These are phyloP conservation scores for Hydrangea macrophylla DNA, from an alignment of 148 eudicot species.

Conservation along the genomic window DNA sequence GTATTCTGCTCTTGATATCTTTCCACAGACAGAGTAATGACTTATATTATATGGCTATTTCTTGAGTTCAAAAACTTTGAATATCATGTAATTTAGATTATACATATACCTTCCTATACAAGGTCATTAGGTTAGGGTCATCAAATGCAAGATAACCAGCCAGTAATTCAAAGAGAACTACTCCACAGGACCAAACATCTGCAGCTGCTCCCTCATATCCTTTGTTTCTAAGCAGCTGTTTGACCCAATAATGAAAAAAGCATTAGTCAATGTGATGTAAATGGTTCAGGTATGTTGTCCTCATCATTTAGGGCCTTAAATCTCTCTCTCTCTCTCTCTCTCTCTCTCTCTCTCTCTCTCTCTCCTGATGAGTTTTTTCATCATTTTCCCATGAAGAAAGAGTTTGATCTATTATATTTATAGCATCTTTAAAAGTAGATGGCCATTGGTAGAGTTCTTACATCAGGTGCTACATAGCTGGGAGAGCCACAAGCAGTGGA, in stretches of 20 bases:
- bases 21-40: background rate
- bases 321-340: background rate
- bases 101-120: slow-evolving; percentile 42
- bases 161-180: slow-evolving; percentile 51
- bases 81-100: background rate
- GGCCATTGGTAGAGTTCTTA: slow-evolving; percentile 15
- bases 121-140: slow-evolving; percentile 37
- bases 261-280: slow-evolving; percentile 4
- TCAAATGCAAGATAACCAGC: slow-evolving; percentile 56
- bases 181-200: slow-evolving; percentile 71
- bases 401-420: too few species aligned
- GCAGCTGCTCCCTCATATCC: slow-evolving; percentile 66
- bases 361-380: background rate
- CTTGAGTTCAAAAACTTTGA: background rate
- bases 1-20: slow-evolving; percentile 43
- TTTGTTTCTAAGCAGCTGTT: slow-evolving; percentile 43
- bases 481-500: slow-evolving; percentile 50
- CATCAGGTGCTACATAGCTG: slow-evolving; percentile 50
- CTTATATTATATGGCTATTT: background rate
- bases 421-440: too few species aligned
- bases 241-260: slow-evolving; percentile 23
- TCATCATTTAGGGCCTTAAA: background rate
- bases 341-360: background rate
- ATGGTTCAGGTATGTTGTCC: slow-evolving; percentile 5
- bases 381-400: background rate